Percentiles rank a stretch among this genome's conserved stretches.
These are phyloP conservation scores for Citrus sinensis DNA, from an alignment of 345 rosid genomes.

Conservation along the genomic window DNA sequence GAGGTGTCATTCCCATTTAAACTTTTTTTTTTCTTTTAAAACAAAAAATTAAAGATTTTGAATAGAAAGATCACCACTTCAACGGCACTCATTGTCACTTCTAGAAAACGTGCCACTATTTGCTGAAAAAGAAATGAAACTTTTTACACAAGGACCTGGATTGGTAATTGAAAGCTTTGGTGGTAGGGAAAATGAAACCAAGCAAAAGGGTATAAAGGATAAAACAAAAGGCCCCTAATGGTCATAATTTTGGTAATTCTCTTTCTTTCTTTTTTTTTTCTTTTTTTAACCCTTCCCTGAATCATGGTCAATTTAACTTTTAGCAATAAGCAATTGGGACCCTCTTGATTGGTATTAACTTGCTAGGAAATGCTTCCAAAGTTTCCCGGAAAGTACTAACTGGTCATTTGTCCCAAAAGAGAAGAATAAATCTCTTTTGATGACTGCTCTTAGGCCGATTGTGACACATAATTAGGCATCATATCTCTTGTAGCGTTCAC, in stretches of 20 bases:
- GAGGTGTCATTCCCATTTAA: too few species aligned
- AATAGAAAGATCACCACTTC: not conserved
- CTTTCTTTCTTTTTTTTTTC: too few species aligned
- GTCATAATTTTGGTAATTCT: not conserved
- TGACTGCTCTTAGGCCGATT: not conserved
- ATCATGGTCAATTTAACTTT: not conserved
- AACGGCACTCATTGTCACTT: not conserved
- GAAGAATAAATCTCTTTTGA: too few species aligned
- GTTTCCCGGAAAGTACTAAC: not conserved
- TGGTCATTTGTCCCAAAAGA: not conserved
- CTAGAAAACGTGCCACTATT: not conserved
- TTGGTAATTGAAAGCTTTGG: not conserved
- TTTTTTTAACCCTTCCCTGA: too few species aligned
- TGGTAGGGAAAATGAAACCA: not conserved
- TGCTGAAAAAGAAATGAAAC: not conserved
- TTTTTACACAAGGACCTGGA: not conserved
- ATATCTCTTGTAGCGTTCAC: not conserved
- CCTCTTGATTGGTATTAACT: not conserved
- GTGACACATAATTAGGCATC: too few species aligned
- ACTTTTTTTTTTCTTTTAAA: too few species aligned
- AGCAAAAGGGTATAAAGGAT: not conserved
- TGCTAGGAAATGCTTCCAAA: constrained; percentile 3
- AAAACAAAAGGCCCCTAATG: not conserved
- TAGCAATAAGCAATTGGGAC: not conserved
- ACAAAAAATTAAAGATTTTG: too few species aligned